These are phyloP conservation scores for Salvia splendens DNA, from an alignment of 257 asterid genomes.

Conservation along the genomic window DNA sequence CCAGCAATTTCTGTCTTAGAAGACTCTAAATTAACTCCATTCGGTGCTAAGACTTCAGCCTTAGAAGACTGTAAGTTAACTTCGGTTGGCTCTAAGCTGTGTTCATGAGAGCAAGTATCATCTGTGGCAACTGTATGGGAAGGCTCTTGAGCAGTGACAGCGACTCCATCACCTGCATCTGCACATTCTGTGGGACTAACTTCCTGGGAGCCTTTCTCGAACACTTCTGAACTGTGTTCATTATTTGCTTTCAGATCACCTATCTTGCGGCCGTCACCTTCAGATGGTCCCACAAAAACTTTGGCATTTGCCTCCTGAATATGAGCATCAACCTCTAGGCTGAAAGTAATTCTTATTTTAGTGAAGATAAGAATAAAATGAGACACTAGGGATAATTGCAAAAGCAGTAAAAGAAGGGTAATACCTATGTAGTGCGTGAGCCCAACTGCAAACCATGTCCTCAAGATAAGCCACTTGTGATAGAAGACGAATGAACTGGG, in stretches of 20 bases:
- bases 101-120: constrained; percentile 30
- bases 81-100: constrained; percentile 38
- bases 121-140: constrained; percentile 28
- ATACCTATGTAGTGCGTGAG: constrained; percentile 75
- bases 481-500: constrained; percentile 60
- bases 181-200: constrained; percentile 33
- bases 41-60: constrained; percentile 35
- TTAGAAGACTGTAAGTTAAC: constrained; percentile 33
- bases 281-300: constrained; percentile 34
- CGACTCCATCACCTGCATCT: constrained; percentile 36
- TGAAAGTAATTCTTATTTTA: constrained; percentile 44
- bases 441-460: constrained; percentile 86
- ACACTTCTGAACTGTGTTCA: constrained; percentile 35
- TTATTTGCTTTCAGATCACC: constrained; percentile 30
- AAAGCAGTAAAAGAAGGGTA: constrained; percentile 20
- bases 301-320: constrained; percentile 42
- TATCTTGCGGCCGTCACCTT: constrained; percentile 39
- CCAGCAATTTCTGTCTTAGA: constrained; percentile 33
- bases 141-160: constrained; percentile 37
- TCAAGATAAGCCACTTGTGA: constrained; percentile 97
- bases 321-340: constrained; percentile 69
- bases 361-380: constrained; percentile 23
- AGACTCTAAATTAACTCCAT: constrained; percentile 38
- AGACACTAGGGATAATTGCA: constrained; percentile 7
- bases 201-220: constrained; percentile 37